Base-by-base conservation (phyloP, 2,329 filamentous ascomycete species). In the Nannizziopsis arthrosporioides region DNA sequence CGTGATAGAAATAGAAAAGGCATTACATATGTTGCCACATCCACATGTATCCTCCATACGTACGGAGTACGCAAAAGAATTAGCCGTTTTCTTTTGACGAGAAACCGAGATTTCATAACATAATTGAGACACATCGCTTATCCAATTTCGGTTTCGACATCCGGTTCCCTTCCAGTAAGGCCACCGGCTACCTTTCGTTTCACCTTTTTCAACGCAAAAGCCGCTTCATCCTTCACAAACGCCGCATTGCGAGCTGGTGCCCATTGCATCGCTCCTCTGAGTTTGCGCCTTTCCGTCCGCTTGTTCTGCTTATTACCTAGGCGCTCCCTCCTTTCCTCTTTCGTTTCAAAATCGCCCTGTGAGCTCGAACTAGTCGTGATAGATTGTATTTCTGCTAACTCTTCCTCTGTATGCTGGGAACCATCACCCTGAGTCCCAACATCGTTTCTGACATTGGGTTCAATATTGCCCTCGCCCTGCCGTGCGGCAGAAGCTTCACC, bases 211-310 rank as follows among this genome's bases (percentile, higher is more conserved):
- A 88, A 65, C 0, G 85, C 86, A 67, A 82, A 89, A 58, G 84
- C 82, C 0, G 84, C 80, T 70, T 96, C 85, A 58, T 95, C 76
- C 68, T 92, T 94, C 38, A 82, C 89, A 63, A 95, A 96, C 55
- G 81, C 80, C 17, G 80, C 73, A 61, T 94, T 94, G 36, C 90
- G 75, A 62, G 89, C 84, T 0, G 90, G 89, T 60, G 81, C 85
- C 88, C 89, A 96, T 65, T 96, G 90, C 86, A 95, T 94, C 61
- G 94, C 59, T 0, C 90, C 90, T 9, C 89, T 76, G 57, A 95
- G 88, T 68, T 89, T 87, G 0, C 89, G 78, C 63, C 89, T 83
- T 62, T 95, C 73, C 31, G 63, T 68, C 41, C 67, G 65, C 51
- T 63, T 65, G 44, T 66, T 67, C 9, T 62, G 63, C 51, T 59